phyloP scores from a whole-genome alignment of 2,329 filamentous ascomycete species.

The Beauveria asiatica region DNA sequence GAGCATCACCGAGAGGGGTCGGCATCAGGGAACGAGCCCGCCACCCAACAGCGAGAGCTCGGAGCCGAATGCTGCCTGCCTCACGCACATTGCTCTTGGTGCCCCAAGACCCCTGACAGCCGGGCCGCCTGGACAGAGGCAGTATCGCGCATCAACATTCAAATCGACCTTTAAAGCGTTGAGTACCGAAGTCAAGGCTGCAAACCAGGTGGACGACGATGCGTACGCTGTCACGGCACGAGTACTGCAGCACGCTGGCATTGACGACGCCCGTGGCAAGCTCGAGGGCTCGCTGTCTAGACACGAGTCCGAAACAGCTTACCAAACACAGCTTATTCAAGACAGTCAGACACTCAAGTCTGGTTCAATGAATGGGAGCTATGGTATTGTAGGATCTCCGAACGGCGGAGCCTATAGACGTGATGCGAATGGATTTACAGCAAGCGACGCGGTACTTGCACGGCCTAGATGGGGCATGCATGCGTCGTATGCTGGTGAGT shows the following conservation, averaged over 20 bases:
- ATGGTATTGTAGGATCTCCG: background rate
- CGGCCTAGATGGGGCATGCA: background rate
- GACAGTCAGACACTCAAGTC: background rate
- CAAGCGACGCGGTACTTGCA: background rate
- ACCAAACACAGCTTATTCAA: constrained; percentile 7
- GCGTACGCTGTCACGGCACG: constrained; percentile 16
- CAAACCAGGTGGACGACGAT: constrained; percentile 18
- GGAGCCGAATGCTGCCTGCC: constrained; percentile 14
- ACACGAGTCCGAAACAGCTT: constrained; percentile 8
- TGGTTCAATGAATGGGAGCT: background rate
- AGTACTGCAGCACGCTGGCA: constrained; percentile 17
- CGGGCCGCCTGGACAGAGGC: constrained; percentile 45
- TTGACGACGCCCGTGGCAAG: constrained; percentile 13
- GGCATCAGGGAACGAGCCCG: background rate
- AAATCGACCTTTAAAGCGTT: constrained; percentile 30
- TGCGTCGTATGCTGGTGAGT: background rate
- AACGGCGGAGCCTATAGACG: background rate
- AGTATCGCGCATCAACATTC: constrained; percentile 36
- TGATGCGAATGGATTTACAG: background rate
- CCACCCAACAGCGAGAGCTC: constrained; percentile 13
- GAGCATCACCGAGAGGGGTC: background rate
- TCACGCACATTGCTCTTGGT: constrained; percentile 28
- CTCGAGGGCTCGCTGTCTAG: constrained; percentile 6
- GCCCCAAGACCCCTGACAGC: constrained; percentile 44
- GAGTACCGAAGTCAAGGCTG: constrained; percentile 18